phyloP scores from a whole-genome alignment of 345 rosid genomes.

The Pugionium dolabratum region DNA sequence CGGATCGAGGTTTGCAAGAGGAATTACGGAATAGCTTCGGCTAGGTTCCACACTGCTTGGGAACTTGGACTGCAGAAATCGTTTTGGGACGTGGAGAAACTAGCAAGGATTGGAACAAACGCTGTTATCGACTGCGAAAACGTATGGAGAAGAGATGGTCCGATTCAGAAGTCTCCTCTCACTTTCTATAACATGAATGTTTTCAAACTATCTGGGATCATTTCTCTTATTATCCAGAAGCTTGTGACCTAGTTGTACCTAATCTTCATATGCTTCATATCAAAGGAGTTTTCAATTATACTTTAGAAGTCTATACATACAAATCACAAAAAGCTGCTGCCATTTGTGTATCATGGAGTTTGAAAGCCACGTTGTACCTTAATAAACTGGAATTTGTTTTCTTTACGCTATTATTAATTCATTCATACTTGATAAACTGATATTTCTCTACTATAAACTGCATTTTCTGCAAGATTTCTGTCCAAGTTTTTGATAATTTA shows the following conservation, averaged over 20 bases:
- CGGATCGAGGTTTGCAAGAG: conserved; percentile 15
- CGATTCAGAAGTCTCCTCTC: conserved; percentile 20
- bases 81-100: not conserved
- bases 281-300: too few species aligned
- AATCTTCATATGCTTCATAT: too few species aligned
- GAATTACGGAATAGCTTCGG: conserved; percentile 11
- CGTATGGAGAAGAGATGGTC: conserved; percentile 1
- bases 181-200: conserved; percentile 12
- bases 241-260: not conserved
- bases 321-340: too few species aligned
- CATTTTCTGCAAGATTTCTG: too few species aligned
- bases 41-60: conserved; percentile 25
- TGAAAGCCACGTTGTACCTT: too few species aligned
- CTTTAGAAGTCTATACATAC: too few species aligned
- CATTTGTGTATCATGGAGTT: too few species aligned
- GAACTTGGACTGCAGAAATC: not conserved
- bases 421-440: too few species aligned
- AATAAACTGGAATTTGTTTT: too few species aligned
- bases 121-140: conserved; percentile 16
- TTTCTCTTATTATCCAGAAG: conserved; percentile 5
- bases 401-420: too few species aligned
- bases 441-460: too few species aligned
- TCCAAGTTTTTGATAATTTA: not conserved
- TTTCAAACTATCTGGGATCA: not conserved
- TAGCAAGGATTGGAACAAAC: not conserved